Base-by-base conservation (phyloP, 2,329 filamentous ascomycete species). In the Ceratocystis harringtonii region DNA sequence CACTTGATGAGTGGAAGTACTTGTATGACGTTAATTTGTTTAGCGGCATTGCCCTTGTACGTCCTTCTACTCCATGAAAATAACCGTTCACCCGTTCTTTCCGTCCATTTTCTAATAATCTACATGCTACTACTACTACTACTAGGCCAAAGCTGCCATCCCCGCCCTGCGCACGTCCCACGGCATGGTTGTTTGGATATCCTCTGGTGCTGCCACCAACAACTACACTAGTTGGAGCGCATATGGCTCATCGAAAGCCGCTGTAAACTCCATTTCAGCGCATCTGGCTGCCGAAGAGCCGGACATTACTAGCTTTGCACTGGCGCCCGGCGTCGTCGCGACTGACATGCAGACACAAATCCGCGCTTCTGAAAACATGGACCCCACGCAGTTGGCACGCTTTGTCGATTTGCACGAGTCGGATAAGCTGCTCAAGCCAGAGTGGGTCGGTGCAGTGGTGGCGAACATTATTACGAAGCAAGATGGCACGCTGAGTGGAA, bases 341-440 rank as follows among this genome's bases (percentile, higher is more conserved):
- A 96, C 92, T 0, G 87, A 87, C 63, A 96, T 96, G 92, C 92
- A 96, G 74, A 80, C 80, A n/a, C 82, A 88, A 66, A 82, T 99
- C 66, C 80, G 94, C 62, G 85, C 91, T 60, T 74, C 75, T 45
- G 72, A 73, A 1, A 74, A 73, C 64, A 85, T 85, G 82, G 71
- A 78, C 62, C 73, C 78, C 64, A 72, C 76, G 5, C 81, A 84
- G 66, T 87, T 94, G 73, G 78, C 81, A 6, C 78, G 76, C 32
- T 97, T 97, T 71, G 78, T 83, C 12, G 78, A 82, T 0, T 80
- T 88, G 17, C 87, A 91, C 72, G 81, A 84, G 69, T 80, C 82
- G 5, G 91, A 91, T 15, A 82, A 81, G 62, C 76, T 97, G 62
- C 78, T 96, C 69, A 85, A 81, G 75, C 90, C 92, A 0, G 90